Evolutionary conservation across 1,284 basidiomycete species (phyloP).

Genomic region (Tilletia caries): DNA sequence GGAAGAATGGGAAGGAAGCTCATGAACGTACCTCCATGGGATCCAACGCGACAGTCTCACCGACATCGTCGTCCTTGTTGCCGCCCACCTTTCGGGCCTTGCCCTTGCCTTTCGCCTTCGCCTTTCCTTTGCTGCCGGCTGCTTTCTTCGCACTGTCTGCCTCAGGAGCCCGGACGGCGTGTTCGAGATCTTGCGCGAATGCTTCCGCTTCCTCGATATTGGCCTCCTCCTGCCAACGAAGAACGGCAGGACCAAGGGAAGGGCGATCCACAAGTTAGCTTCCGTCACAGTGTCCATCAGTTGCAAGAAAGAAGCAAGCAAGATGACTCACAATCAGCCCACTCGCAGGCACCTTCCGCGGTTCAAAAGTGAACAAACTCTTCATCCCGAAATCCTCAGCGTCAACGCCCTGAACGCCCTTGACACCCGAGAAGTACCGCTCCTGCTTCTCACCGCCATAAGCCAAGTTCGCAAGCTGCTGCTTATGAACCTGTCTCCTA

Average conservation of each 20-base stretch:
- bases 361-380: conserved; percentile 5
- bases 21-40: background rate
- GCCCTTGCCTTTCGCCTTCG: background rate
- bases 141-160: background rate
- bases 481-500: conserved; percentile 80
- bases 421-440: background rate
- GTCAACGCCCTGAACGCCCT: background rate
- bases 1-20: no score
- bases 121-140: background rate
- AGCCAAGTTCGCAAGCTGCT: conserved; percentile 81
- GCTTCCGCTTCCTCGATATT: background rate
- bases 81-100: background rate
- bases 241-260: no score
- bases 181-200: background rate
- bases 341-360: background rate
- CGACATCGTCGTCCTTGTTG: background rate
- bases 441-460: conserved; percentile 59
- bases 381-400: background rate
- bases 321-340: background rate
- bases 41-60: background rate
- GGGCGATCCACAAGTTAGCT: no score
- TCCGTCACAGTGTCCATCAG: no score
- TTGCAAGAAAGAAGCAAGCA: no score
- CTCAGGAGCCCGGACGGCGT: background rate
- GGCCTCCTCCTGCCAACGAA: background rate